Base-by-base conservation (phyloP, 371 early-diverging fungal species). In the Circinella umbellata region DNA sequence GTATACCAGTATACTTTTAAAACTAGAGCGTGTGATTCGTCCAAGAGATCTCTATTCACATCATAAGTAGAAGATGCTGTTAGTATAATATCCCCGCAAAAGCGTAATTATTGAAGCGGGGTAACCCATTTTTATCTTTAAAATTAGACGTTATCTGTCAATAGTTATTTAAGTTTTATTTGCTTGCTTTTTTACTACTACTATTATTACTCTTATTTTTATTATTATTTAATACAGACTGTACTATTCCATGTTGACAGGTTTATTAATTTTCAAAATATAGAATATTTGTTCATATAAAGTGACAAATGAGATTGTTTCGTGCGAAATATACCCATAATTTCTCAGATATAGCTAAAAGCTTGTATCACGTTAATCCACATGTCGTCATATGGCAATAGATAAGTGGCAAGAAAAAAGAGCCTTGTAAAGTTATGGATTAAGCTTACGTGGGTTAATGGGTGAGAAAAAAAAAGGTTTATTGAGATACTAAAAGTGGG, bases 281-380 rank as follows among this genome's bases (percentile, higher is more conserved):
- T 27, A 27, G 27, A 27, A 27, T 27, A 27, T 27, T 27, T 27
- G 27, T 27, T 27, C 27, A 27, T 11, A 13, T 51, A 5, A 17
- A 51, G 8, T n/a, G 15, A 15, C 17, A 51, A n/a, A 51, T 51
- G 15, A 51, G 5, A 57, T 57, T 10, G 6, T 57, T 11, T 27
- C 57, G 57, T 57, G 57, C 27, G 57, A 57, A 57, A 57, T 57
- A 57, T 57, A 57, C 57, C 57, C 27, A 27, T 57, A 57, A 2
- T 34, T 34, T 57, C 4, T n/a, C 51, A 51, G 37, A 18, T 8
- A 6, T 10, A 57, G 27, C 27, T 27, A 57, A 57, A 34, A n/a
- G 4, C 0, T 4, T 57, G 57, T 57, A 27, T 57, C 20, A 57
- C 57, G 34, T 57, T 27, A 57, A 57, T 34, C 51, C 57, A 7